Conservation (phyloP, 129 eudicot genomes). For the Saposhnikovia divaricata region DNA sequence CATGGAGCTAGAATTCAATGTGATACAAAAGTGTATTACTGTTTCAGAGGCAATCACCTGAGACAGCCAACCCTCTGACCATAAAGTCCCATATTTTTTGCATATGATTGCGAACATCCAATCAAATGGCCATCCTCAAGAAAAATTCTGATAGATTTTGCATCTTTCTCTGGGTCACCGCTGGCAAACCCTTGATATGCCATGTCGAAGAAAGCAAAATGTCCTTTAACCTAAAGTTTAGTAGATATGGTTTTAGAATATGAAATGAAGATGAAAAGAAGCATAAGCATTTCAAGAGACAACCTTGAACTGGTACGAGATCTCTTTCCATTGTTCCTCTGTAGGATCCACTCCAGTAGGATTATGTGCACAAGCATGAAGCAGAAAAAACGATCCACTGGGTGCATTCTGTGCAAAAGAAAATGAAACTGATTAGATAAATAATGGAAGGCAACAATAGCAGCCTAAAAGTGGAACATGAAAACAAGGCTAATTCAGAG, state of each 20-base stretch:
- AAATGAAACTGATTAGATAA: neutral
- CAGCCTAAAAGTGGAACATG: neutral
- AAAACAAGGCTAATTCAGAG: neutral
- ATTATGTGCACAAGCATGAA: conserved; percentile 99
- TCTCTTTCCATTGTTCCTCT: conserved; percentile 90
- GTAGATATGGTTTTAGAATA: conserved; percentile 7
- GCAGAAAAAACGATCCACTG: conserved; percentile 85
- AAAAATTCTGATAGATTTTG: conserved; percentile 79
- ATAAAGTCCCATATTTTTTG: conserved; percentile 98
- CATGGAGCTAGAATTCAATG: neutral
- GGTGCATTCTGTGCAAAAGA: conserved; percentile 71
- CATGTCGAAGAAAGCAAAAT: conserved; percentile 96
- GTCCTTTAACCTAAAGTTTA: conserved; percentile 75
- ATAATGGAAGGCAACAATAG: conserved; percentile 1
- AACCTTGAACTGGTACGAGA: conserved; percentile 80
- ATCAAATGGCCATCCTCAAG: conserved; percentile 87
- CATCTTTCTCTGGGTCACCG: conserved; percentile 95
- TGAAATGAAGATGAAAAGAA: neutral
- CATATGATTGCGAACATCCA: conserved; percentile 90
- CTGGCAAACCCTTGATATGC: conserved; percentile 99
- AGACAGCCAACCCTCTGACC: conserved; percentile 98
- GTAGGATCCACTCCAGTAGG: conserved; percentile 99
- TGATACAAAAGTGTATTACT: neutral
- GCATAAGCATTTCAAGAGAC: neutral
- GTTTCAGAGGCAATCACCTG: conserved; percentile 35